A percentile compares a stretch with the other conserved stretches of the same genome.
Conservation (phyloP, 1,284 basidiomycete genomes). For the Papiliotrema flavescens region DNA sequence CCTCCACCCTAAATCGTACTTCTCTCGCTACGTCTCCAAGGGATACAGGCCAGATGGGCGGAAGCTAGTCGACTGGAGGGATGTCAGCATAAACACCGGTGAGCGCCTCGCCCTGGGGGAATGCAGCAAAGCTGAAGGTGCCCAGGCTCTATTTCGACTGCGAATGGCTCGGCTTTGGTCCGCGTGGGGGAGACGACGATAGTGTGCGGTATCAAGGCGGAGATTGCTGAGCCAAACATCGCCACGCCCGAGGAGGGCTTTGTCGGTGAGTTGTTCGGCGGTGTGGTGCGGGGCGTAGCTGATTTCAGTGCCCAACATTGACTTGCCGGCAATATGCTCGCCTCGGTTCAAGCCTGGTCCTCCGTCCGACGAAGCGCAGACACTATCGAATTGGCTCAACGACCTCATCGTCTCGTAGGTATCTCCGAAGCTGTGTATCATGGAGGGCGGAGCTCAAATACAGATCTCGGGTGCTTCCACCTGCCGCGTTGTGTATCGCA, state of each 20-base stretch:
- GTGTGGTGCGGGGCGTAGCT: not conserved
- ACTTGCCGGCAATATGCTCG: conserved; percentile 87
- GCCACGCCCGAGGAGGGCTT: conserved; percentile 72
- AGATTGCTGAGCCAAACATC: conserved; percentile 81
- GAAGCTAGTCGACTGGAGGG: conserved; percentile 60
- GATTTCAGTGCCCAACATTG: conserved; percentile 70
- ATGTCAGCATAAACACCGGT: conserved; percentile 70
- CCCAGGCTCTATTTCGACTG: conserved; percentile 85
- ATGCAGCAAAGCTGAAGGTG: not conserved
- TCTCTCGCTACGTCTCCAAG: conserved; percentile 71
- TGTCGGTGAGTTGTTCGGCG: conserved; percentile 57
- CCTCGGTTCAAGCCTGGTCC: conserved; percentile 92
- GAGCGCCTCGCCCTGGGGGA: too few relatives aligned
- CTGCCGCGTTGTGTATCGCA: conserved; percentile 71
- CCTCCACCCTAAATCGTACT: conserved; percentile 73
- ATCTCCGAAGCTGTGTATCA: not conserved
- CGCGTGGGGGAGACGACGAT: conserved; percentile 85
- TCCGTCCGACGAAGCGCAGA: conserved; percentile 85
- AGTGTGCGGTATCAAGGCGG: conserved; percentile 91
- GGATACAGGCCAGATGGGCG: conserved; percentile 72
- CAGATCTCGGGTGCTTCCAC: conserved; percentile 66
- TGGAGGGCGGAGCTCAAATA: not conserved
- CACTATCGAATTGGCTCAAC: conserved; percentile 74
- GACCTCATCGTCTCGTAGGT: conserved; percentile 67
- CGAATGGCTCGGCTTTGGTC: conserved; percentile 83